Evolutionary conservation across 2,329 filamentous ascomycete species (phyloP).

Genomic region (Zymoseptoria ardabiliae): DNA sequence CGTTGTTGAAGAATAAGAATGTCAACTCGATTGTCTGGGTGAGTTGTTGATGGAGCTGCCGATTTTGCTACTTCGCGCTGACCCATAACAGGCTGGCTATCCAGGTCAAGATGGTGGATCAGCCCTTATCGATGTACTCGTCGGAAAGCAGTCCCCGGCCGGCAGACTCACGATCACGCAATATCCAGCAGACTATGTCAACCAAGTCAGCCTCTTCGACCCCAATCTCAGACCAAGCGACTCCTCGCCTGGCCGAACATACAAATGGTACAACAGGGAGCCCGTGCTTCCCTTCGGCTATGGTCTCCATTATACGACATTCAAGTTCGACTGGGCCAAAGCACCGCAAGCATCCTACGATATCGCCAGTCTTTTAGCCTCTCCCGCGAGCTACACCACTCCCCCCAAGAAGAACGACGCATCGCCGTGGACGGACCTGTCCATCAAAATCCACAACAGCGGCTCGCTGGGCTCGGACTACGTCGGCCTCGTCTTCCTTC

Average conservation of each 20-base stretch:
- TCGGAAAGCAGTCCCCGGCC: conserved; percentile 35
- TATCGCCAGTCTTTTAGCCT: conserved; percentile 31
- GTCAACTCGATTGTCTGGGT: conserved; percentile 37
- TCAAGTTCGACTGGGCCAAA: conserved; percentile 20
- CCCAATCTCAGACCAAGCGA: conserved; percentile 33
- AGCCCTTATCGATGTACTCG: conserved; percentile 37
- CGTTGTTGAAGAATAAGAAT: conserved; percentile 33
- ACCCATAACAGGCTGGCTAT: conserved; percentile 26
- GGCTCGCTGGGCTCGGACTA: conserved; percentile 35
- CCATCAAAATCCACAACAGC: conserved; percentile 32
- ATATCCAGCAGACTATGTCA: conserved; percentile 35
- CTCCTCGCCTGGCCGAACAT: conserved; percentile 35
- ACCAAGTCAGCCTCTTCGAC: conserved; percentile 13
- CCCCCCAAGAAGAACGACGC: conserved; percentile 10
- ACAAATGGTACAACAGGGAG: conserved; percentile 37
- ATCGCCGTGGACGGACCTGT: conserved; percentile 33
- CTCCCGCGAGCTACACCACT: conserved; percentile 1
- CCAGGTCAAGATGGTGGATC: conserved; percentile 39
- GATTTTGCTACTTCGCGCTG: conserved; percentile 24
- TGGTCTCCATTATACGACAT: conserved; percentile 40
- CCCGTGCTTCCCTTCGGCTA: conserved; percentile 38
- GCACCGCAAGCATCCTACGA: conserved; percentile 23
- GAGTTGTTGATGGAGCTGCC: conserved; percentile 34
- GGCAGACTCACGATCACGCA: conserved; percentile 34
- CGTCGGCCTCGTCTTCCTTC: conserved; percentile 34